A percentile compares a stretch with the other conserved stretches of the same genome.
These are phyloP conservation scores for Pseudonitzschia multistriata DNA, from an alignment of 108 stramenopile genomes.

Conservation along the genomic window DNA sequence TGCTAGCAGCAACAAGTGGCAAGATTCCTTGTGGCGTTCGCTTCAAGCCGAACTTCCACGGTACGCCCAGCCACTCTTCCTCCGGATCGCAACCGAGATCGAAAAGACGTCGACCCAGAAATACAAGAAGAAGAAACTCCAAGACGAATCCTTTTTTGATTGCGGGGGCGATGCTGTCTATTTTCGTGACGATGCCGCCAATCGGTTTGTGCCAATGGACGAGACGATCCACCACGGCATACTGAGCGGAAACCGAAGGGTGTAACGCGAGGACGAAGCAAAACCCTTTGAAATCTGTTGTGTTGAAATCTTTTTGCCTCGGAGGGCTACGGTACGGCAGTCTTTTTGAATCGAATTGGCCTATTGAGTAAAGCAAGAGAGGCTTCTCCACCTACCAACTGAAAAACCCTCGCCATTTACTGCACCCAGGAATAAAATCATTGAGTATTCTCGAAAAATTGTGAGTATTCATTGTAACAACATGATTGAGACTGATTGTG, in stretches of 20 bases:
- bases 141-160: slow-evolving; percentile 15
- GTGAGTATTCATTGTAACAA: too few species aligned
- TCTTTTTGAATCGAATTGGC: too few species aligned
- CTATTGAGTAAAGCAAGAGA: too few species aligned
- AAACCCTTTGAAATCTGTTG: too few species aligned
- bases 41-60: slow-evolving; percentile 16
- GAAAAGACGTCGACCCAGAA: slow-evolving; percentile 25
- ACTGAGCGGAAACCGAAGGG: slow-evolving; percentile 6
- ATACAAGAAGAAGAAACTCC: slow-evolving; percentile 24
- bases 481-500: too few species aligned
- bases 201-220: slow-evolving; percentile 10
- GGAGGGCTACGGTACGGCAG: too few species aligned
- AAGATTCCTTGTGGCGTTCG: slow-evolving; percentile 9
- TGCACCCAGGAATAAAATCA: too few species aligned
- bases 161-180: slow-evolving; percentile 15
- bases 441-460: too few species aligned
- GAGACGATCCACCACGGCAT: not conserved
- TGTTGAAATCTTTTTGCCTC: too few species aligned
- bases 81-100: slow-evolving; percentile 12
- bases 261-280: not conserved
- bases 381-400: too few species aligned
- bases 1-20: not conserved
- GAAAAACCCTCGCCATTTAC: too few species aligned
- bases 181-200: slow-evolving; percentile 19
- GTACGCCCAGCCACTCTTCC: slow-evolving; percentile 19